Evolutionary conservation across 805 yeast genomes (phyloP).

Genomic region (Suhomyces sp.): DNA sequence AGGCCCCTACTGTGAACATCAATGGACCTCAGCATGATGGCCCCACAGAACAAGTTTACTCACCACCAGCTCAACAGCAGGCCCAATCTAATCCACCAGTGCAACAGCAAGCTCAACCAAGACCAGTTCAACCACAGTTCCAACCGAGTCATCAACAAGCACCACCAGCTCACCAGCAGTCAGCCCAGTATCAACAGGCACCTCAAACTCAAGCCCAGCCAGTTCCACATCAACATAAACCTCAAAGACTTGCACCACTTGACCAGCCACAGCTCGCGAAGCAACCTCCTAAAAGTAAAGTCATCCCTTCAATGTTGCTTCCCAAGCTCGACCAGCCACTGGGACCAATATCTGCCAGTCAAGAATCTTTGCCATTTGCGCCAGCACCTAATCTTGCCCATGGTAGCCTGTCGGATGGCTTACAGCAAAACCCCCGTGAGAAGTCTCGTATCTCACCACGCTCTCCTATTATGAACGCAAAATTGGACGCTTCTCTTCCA

Average conservation of each 20-base stretch:
- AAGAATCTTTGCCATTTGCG: not conserved
- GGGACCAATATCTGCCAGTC: conserved; percentile 2
- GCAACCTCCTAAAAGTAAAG: not conserved
- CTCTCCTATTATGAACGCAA: not conserved
- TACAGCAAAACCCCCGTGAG: not conserved
- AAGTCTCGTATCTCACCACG: not conserved
- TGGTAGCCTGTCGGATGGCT: not conserved
- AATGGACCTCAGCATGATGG: not conserved
- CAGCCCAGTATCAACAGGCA: not conserved
- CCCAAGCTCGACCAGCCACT: not conserved
- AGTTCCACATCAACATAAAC: not conserved
- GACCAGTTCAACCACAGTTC: not conserved
- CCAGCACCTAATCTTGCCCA: not conserved
- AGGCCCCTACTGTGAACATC: not conserved
- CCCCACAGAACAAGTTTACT: not conserved
- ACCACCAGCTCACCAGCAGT: not conserved
- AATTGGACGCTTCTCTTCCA: conserved; percentile 1
- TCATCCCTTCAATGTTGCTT: not conserved
- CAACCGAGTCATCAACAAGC: not conserved
- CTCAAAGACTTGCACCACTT: conserved; percentile 1
- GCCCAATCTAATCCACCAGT: not conserved
- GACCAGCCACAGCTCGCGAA: not conserved
- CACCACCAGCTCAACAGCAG: not conserved
- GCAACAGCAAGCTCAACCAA: not conserved
- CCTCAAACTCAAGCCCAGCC: not conserved